phyloP scores from a whole-genome alignment of 257 asterid genomes.

The Lycium ferocissimum region DNA sequence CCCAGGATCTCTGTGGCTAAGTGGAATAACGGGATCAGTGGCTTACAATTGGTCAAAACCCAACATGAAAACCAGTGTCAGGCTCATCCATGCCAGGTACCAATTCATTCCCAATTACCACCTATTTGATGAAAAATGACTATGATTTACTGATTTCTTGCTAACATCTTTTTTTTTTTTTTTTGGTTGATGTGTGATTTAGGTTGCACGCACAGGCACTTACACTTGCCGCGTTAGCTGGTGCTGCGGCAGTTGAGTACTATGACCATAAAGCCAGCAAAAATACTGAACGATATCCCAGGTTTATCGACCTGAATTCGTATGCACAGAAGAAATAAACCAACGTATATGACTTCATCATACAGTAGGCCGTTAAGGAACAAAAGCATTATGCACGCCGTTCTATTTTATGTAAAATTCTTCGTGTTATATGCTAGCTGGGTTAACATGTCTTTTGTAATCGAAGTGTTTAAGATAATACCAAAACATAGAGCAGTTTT shows the following conservation, averaged over 20 bases:
- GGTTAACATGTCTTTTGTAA: not conserved
- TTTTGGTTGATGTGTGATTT: conserved; percentile 12
- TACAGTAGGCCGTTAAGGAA: not conserved
- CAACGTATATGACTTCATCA: not conserved
- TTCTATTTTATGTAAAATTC: not conserved
- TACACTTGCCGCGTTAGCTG: conserved; percentile 57
- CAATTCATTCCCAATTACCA: not conserved
- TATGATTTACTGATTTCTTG: not conserved
- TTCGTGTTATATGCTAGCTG: not conserved
- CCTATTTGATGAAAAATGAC: not conserved
- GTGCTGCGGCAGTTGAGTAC: conserved; percentile 55
- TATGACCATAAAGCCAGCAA: conserved; percentile 39
- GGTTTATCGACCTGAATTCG: conserved; percentile 37
- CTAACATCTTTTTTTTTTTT: too few species aligned
- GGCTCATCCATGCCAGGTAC: conserved; percentile 60
- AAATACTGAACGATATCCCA: conserved; percentile 37
- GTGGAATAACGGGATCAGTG: conserved; percentile 49
- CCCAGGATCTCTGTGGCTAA: conserved; percentile 49
- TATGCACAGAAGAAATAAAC: conserved; percentile 39
- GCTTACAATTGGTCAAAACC: conserved; percentile 62
- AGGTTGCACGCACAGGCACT: conserved; percentile 65
- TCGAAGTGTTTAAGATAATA: not conserved
- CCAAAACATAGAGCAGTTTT: not conserved
- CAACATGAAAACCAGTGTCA: conserved; percentile 52
- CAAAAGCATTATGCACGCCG: too few species aligned